phyloP scores from a whole-genome alignment of 2,329 filamentous ascomycete genomes.

The Pseudogymnoascus sp. region DNA sequence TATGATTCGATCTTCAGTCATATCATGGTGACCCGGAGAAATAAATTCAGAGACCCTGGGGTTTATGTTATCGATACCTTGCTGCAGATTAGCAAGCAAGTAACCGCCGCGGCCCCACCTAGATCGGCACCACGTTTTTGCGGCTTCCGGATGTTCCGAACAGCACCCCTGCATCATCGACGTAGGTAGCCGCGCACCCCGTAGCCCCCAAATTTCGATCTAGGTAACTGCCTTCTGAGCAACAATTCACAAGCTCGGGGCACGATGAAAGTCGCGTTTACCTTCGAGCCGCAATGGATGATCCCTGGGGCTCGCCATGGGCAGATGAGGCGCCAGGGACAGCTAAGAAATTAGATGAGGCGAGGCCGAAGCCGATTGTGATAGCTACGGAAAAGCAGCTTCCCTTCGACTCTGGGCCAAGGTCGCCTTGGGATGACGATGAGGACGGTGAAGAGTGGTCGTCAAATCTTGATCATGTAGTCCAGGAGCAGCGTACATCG shows the following conservation, averaged over 20 bases:
- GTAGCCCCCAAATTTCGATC: background rate
- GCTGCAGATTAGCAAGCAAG: constrained; percentile 8
- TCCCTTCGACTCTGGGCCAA: constrained; percentile 17
- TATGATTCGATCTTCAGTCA: background rate
- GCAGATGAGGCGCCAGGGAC: constrained; percentile 25
- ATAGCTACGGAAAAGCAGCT: constrained; percentile 16
- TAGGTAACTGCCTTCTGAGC: background rate
- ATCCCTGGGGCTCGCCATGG: constrained; percentile 33
- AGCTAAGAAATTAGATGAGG: constrained; percentile 11
- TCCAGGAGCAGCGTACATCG: background rate
- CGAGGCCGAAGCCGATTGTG: constrained; percentile 13
- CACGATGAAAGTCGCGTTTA: constrained; percentile 1
- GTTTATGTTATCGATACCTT: constrained; percentile 7
- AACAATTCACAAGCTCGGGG: background rate
- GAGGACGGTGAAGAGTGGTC: constrained; percentile 24
- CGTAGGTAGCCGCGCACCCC: background rate
- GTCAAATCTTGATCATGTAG: constrained; percentile 12
- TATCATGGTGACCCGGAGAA: background rate
- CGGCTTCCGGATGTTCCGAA: background rate
- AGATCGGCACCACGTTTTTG: constrained; percentile 6
- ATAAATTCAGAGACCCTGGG: constrained; percentile 5
- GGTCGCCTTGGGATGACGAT: constrained; percentile 22
- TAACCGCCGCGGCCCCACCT: background rate
- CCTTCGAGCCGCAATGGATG: constrained; percentile 27
- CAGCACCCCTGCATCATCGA: constrained; percentile 3